Evolutionary conservation across 352 stramenopile species (phyloP).

Genomic region (Peronospora destructor): DNA sequence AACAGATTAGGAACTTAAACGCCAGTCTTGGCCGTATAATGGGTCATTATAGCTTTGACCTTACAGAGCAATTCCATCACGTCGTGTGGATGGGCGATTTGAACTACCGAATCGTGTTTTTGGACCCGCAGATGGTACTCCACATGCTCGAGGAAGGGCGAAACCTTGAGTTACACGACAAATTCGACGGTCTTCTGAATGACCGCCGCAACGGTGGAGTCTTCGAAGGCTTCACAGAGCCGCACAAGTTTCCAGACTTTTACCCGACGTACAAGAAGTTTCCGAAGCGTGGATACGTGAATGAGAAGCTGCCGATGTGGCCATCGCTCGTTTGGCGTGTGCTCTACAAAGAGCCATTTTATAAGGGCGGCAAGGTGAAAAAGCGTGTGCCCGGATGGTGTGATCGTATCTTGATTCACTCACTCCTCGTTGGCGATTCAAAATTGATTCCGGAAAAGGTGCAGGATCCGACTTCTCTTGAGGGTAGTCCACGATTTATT

Average conservation of each 20-base stretch:
- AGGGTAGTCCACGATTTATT: constrained; percentile 30
- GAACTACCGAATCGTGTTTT: constrained; percentile 80
- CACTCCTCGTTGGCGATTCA: constrained; percentile 68
- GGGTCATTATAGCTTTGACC: constrained; percentile 70
- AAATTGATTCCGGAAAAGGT: constrained; percentile 77
- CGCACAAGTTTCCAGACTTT: constrained; percentile 81
- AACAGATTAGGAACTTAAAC: constrained; percentile 80
- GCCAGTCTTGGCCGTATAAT: constrained; percentile 71
- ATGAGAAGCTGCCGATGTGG: constrained; percentile 61
- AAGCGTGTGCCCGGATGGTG: constrained; percentile 84
- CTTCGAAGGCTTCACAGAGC: constrained; percentile 80
- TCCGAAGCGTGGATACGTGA: constrained; percentile 55
- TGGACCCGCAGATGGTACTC: constrained; percentile 68
- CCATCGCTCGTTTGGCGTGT: constrained; percentile 68
- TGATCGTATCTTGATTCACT: constrained; percentile 83
- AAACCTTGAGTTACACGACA: constrained; percentile 74
- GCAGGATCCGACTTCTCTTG: constrained; percentile 40
- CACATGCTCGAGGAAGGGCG: constrained; percentile 74
- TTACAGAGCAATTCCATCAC: constrained; percentile 86
- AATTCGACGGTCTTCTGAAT: constrained; percentile 78
- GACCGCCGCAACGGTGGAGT: constrained; percentile 63
- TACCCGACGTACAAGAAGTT: constrained; percentile 89
- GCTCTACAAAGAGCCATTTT: constrained; percentile 86
- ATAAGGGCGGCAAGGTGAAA: constrained; percentile 86
- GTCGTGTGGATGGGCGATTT: constrained; percentile 88